Percentiles rank a stretch among this genome's conserved stretches.
These are phyloP conservation scores for Anethum foeniculum DNA, from an alignment of 140 eudicot species.

Conservation along the genomic window DNA sequence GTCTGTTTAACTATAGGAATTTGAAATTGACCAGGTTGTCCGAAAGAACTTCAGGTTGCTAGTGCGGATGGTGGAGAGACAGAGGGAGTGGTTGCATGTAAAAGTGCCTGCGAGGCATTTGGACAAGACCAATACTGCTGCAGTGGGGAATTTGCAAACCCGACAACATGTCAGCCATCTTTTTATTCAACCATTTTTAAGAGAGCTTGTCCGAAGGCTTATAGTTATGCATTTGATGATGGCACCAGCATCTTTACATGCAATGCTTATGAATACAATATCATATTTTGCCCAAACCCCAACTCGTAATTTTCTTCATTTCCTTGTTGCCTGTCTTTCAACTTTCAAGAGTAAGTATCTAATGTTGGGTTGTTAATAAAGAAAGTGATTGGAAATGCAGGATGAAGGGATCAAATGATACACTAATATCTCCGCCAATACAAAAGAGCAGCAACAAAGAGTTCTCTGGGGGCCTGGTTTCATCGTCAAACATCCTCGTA, in stretches of 20 bases:
- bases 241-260: slow-evolving; percentile 96
- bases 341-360: neutral
- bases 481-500: neutral
- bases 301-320: slow-evolving; percentile 34
- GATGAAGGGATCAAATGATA: slow-evolving; percentile 30
- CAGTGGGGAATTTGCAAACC: slow-evolving; percentile 80
- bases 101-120: slow-evolving; percentile 88
- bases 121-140: slow-evolving; percentile 83
- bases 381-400: slow-evolving; percentile 26
- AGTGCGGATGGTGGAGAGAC: slow-evolving; percentile 36
- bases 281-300: slow-evolving; percentile 65
- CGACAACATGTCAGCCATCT: slow-evolving; percentile 69
- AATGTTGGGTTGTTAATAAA: neutral
- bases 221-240: slow-evolving; percentile 92
- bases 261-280: slow-evolving; percentile 51
- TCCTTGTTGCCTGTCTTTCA: neutral
- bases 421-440: slow-evolving; percentile 10
- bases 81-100: slow-evolving; percentile 67
- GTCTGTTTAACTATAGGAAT: neutral
- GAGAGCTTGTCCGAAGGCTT: slow-evolving; percentile 88
- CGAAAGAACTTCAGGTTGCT: slow-evolving; percentile 86
- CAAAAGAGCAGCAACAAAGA: slow-evolving; percentile 15
- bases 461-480: slow-evolving; percentile 4
- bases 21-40: slow-evolving; percentile 53
- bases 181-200: slow-evolving; percentile 73